Conservation (phyloP, 345 rosid genomes). For the Angophora floribunda region DNA sequence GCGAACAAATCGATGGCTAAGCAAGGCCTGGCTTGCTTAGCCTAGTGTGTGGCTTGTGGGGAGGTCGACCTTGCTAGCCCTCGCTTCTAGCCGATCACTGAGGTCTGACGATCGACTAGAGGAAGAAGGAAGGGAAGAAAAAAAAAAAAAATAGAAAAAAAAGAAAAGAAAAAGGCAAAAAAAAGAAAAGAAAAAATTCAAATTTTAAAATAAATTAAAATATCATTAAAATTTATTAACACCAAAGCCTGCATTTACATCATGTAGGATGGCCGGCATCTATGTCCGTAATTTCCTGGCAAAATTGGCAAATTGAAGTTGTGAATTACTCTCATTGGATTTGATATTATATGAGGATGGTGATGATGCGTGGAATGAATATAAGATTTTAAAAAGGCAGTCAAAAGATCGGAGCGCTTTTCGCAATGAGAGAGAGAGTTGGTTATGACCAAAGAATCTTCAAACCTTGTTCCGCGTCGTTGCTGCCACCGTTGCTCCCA, state of each 20-base stretch:
- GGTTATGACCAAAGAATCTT: slow-evolving; percentile 3
- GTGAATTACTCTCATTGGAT: neutral
- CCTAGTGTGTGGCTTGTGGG: neutral
- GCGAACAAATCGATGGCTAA: neutral
- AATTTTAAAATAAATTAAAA: too few relatives aligned
- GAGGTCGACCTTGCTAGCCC: accelerated
- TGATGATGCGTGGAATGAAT: neutral
- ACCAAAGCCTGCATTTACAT: accelerated
- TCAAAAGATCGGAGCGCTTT: neutral
- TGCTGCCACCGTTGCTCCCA: neutral
- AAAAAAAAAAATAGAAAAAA: too few relatives aligned
- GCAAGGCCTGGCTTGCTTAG: neutral
- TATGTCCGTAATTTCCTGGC: too few relatives aligned
- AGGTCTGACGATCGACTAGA: accelerated
- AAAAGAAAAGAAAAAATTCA: too few relatives aligned
- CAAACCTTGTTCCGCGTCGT: slow-evolving; percentile 6
- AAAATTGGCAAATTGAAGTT: neutral
- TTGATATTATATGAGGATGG: neutral
- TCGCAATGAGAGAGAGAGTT: neutral
- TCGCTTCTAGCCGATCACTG: accelerated
- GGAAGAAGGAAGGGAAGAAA: neutral
- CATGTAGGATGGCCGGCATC: accelerated
- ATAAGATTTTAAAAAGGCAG: neutral
- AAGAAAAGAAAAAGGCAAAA: too few relatives aligned
- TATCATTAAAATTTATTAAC: too few relatives aligned